phyloP scores from a whole-genome alignment of 805 yeast genomes.

The Starmerella sp. region DNA sequence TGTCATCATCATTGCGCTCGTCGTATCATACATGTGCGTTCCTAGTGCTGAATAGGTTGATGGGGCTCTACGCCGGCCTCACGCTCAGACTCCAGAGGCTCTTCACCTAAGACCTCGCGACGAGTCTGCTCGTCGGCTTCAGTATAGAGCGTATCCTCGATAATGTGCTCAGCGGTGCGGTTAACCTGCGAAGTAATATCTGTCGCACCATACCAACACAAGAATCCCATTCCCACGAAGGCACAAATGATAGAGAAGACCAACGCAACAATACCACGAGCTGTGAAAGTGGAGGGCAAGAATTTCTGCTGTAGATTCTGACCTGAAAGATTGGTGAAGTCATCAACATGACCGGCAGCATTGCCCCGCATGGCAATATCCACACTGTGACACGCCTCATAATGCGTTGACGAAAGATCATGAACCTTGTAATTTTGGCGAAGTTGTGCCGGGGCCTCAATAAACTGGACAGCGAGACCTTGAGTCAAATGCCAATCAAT shows the following conservation, averaged over 20 bases:
- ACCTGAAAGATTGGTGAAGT: conserved; percentile 54
- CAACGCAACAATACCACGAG: conserved; percentile 87
- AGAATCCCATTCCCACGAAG: conserved; percentile 63
- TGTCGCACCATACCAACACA: conserved; percentile 74
- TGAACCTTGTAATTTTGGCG: conserved; percentile 41
- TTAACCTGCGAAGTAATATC: conserved; percentile 35
- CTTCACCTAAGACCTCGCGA: not conserved
- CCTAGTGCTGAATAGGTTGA: not conserved
- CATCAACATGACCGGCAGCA: conserved; percentile 76
- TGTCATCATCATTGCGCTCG: not conserved
- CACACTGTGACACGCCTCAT: conserved; percentile 45
- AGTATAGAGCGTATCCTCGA: conserved; percentile 10
- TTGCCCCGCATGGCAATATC: conserved; percentile 56
- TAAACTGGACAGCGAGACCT: conserved; percentile 69
- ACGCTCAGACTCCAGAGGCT: not conserved
- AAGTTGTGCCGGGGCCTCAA: conserved; percentile 73
- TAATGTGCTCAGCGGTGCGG: conserved; percentile 15
- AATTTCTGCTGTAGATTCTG: conserved; percentile 54
- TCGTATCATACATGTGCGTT: not conserved
- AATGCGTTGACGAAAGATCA: conserved; percentile 43
- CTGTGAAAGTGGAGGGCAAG: conserved; percentile 85
- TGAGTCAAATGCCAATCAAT: conserved; percentile 97
- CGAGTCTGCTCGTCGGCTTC: conserved; percentile 7
- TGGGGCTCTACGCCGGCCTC: not conserved
- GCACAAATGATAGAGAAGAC: conserved; percentile 85